A percentile compares a stretch with the other conserved stretches of the same genome.
These are phyloP conservation scores for Aspergillus calidoustus DNA, from an alignment of 2,329 filamentous ascomycete species.

Conservation along the genomic window DNA sequence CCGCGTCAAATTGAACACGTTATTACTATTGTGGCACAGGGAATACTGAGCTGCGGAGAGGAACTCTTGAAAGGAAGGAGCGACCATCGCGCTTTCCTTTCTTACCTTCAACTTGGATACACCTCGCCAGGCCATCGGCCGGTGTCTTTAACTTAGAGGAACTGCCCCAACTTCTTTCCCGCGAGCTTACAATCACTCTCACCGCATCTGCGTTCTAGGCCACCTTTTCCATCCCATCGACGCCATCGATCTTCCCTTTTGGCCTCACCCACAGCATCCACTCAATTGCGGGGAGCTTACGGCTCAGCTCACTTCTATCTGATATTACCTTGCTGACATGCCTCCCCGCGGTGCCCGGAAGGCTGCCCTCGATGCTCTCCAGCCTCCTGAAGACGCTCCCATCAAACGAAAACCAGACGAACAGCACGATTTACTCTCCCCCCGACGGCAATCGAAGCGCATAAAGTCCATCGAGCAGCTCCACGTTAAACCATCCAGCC, in stretches of 20 bases:
- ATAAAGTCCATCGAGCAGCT: constrained; percentile 27
- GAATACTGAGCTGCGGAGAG: not conserved
- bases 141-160: not conserved
- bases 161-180: not conserved
- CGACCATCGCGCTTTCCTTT: not conserved
- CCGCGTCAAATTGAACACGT: not conserved
- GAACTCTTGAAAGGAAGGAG: not conserved
- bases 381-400: constrained; percentile 14
- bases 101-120: not conserved
- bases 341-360: constrained; percentile 25
- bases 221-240: not conserved
- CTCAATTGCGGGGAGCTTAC: not conserved
- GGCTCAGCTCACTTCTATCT: not conserved
- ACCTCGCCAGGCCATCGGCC: not conserved
- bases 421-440: constrained; percentile 28
- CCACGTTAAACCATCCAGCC: not conserved
- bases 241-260: not conserved
- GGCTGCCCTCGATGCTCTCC: constrained; percentile 13
- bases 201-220: not conserved
- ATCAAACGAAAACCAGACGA: constrained; percentile 37
- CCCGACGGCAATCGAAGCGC: constrained; percentile 36
- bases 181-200: not conserved
- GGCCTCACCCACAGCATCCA: not conserved
- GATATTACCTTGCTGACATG: constrained; percentile 11
- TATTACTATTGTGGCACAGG: not conserved